Percentiles rank a stretch among this genome's conserved stretches.
These are phyloP conservation scores for Platanthera zijinensis DNA, from an alignment of 106 monocot species.

Conservation along the genomic window DNA sequence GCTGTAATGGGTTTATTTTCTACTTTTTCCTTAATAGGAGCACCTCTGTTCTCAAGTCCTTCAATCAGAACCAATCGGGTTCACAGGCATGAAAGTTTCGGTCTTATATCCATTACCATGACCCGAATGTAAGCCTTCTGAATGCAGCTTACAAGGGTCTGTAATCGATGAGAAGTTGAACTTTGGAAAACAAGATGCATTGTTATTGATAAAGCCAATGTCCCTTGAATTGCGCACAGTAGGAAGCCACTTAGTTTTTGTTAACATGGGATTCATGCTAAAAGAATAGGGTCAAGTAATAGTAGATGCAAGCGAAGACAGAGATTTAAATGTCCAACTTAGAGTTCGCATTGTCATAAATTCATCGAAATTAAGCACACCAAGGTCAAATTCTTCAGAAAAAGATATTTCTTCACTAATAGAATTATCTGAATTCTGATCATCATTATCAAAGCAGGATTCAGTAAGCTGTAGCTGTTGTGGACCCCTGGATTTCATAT, in stretches of 20 bases:
- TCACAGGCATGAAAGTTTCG: constrained; percentile 3
- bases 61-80: background rate
- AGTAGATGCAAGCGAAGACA: constrained; percentile 13
- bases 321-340: constrained; percentile 7
- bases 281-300: constrained; percentile 33
- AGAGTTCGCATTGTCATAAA: constrained; percentile 6
- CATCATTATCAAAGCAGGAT: background rate
- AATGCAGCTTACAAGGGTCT: constrained; percentile 43
- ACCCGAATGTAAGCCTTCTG: constrained; percentile 12
- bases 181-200: constrained; percentile 16
- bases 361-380: constrained; percentile 18
- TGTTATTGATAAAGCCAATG: constrained; percentile 13
- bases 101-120: constrained; percentile 13
- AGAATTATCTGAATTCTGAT: constrained; percentile 10
- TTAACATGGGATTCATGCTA: constrained; percentile 48
- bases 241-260: constrained; percentile 32
- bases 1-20: constrained; percentile 9
- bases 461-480: constrained; percentile 11
- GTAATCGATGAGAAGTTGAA: constrained; percentile 64
- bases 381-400: constrained; percentile 17
- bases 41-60: constrained; percentile 5
- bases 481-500: constrained; percentile 8
- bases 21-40: constrained; percentile 8
- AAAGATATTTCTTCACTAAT: constrained; percentile 13
- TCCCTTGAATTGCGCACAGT: constrained; percentile 18